Evolutionary conservation across 1,284 basidiomycete species (phyloP), one percentile per base, ranked within the genome.

Genomic region (Pseudozyma hubeiensis): DNA sequence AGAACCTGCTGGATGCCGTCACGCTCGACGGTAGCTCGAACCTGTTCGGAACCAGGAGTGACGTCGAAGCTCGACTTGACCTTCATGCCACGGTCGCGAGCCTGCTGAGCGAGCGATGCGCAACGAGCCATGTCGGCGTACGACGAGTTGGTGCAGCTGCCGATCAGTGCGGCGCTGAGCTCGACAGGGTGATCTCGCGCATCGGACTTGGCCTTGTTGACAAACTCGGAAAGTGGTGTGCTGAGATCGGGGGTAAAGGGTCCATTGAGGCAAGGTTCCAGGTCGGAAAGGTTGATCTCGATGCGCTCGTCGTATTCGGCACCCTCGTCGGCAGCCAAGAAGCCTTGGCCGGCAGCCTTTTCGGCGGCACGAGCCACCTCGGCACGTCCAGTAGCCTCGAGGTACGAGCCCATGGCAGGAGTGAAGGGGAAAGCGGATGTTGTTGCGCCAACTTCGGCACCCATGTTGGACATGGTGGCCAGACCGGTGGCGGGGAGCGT

Each of bases 381-480:
- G n/a, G 88, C 90, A 60, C 97, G 90, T 52, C 93, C 91, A 14
- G 97, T 99, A 13, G 94, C 94, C 75, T 89, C 87, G 33, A 99
- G 89, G 86, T 99, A 99, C 31, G 90, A 88, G 40, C 90, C 89
- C 96, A 99, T 99, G 79, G 61, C 79, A 13, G 89, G 85, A 7
- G 93, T 94, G 86, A 97, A 99, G 13, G 95, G 95, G 89, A 99
- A 99, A 4, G 93, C 94, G 1, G 94, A 96, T 0, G 97, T 98
- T 3, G 97, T 99, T 7, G 97, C 97, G 48, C 97, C 97, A 30
- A 99, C 94, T 87, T 99, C 97, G 24, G 97, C 97, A 64, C 97
- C 97, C 97, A 99, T 99, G 86, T 98, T 98, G 60, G 93, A 91
- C 68, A 97, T 92, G 5, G 94, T 98, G 0, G 95, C 94, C 53